Percentiles rank a stretch among this genome's conserved stretches.
phyloP scores from a whole-genome alignment of 768 basidiomycete species.

The Mycena albidolilacea region DNA sequence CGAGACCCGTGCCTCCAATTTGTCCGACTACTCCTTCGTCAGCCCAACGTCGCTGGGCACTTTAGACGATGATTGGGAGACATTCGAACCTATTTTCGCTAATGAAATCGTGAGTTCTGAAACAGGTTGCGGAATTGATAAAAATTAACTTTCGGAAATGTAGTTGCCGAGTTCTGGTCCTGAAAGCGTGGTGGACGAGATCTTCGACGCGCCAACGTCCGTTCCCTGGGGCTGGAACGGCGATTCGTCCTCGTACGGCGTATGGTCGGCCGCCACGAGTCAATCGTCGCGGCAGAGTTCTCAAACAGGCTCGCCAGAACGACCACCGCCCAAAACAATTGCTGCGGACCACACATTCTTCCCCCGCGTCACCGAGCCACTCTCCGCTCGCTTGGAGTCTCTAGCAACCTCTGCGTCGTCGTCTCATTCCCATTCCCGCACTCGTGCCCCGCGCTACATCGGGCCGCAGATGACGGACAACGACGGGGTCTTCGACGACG shows the following conservation, averaged over 20 bases:
- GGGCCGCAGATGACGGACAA: slow-evolving; percentile 42
- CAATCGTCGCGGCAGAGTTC: slow-evolving; percentile 47
- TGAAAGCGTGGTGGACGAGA: slow-evolving; percentile 34
- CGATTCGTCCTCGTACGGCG: slow-evolving; percentile 35
- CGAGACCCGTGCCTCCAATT: slow-evolving; percentile 45
- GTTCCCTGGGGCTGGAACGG: slow-evolving; percentile 35
- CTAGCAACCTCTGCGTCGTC: neutral
- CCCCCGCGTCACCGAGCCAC: slow-evolving; percentile 19
- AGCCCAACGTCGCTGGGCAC: slow-evolving; percentile 58
- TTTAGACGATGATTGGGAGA: slow-evolving; percentile 50
- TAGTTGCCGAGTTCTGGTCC: slow-evolving; percentile 28
- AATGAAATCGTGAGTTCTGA: slow-evolving; percentile 28
- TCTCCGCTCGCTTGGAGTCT: neutral
- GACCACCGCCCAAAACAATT: slow-evolving; percentile 46
- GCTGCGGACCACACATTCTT: slow-evolving; percentile 19
- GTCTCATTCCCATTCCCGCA: neutral
- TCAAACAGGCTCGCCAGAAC: slow-evolving; percentile 44
- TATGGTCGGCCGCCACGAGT: slow-evolving; percentile 42
- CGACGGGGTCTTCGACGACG: slow-evolving; percentile 34
- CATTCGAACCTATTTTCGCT: slow-evolving; percentile 46
- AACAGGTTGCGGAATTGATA: slow-evolving; percentile 24
- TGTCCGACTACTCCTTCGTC: slow-evolving; percentile 61
- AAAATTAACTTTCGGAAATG: neutral
- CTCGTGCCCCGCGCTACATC: slow-evolving; percentile 41
- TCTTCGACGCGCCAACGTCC: slow-evolving; percentile 28